Base-by-base conservation (phyloP, 169 alveolate species). In the Theileria parva region DNA sequence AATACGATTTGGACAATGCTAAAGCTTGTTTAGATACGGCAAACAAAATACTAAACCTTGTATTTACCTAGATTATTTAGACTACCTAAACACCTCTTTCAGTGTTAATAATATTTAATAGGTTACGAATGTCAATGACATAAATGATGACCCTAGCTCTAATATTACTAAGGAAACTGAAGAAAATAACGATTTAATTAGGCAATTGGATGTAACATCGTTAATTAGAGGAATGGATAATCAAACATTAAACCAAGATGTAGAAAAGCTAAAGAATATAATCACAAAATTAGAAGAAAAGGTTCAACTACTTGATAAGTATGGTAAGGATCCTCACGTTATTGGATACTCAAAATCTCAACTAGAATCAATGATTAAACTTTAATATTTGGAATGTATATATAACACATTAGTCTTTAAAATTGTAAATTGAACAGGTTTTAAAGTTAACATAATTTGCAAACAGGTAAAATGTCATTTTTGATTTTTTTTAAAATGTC, bases 1-100 rank as follows among this genome's bases (percentile, higher is more conserved):
- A n/a, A 23, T 69, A 69, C 78, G 66, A 69, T 27, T 70, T 70
- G 50, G 30, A 15, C 27, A 69, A 69, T 34, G n/a, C 66, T 9
- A 50, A 23, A 25, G 66, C 61, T 19, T 69, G 77, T 23, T 28
- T 69, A 32, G 69, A 15, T 15, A 19, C 28, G 19, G 55, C 55
- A 21, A 39, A 15, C 7, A 4, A 15, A 4, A 6, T 64, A 9
- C 50, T 64, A 6, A 21, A 11, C 48, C 48, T 6, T 4, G 48
- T 59, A 28, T 25, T 25, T 28, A 59, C 8, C 48, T 8, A 37
- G 48, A 37, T 37, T 37, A 37, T 6, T 37, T 37, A 37, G 48
- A 37, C 8, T 37, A 8, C 4, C 48, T 6, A 37, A 37, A 4
- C 4, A 4, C 48, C 8, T 4, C 8, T 37, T 37, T 6, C 8